Evolutionary conservation across 2,329 filamentous ascomycete species (phyloP), one percentile per base, ranked within the genome.

Genomic region (Alternaria sp.): DNA sequence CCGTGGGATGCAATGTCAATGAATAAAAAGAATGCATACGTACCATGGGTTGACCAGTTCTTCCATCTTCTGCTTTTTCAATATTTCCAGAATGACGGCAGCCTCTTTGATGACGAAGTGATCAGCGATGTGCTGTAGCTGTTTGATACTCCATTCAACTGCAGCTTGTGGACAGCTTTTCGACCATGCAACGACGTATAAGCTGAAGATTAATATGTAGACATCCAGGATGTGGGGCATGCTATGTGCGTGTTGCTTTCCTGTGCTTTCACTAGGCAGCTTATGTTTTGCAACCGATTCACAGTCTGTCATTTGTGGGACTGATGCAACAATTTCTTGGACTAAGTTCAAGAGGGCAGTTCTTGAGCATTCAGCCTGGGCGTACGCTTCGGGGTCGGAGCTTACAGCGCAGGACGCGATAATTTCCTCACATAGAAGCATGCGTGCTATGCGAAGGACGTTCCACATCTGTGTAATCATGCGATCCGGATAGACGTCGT

Each of bases 371-470:
- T 54, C 3, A 20, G 39, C 39, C 38, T 55, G 34, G 28, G 26
- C 44, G 4, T 28, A 18, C 30, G 34, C 18, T 9, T 44, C 24
- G 38, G 34, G 55, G 2, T 56, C 49, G 5, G 51, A n/a, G 24
- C 22, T 18, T 38, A 39, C 9, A 9, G 52, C 18, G 22, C 34
- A 63, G 12, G 54, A 59, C n/a, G 61, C 52, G 7, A 71, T 43
- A 46, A 73, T 62, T 46, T 76, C 71, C 48, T 76, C 71, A 53
- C 75, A 75, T 7, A 78, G 68, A 4, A 75, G 51, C 28, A 78
- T 77, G 20, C 75, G 61, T n/a, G 68, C 69, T 5, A 73, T 41
- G 16, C 76, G 67, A 22, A 75, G 53, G 5, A 75, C 67, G 52
- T 78, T 79, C 64, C 70, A 72, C 53, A 70, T 71, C 52, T 78